phyloP scores from a whole-genome alignment of 2,329 filamentous ascomycete genomes.

The Colletotrichum zoysiae region DNA sequence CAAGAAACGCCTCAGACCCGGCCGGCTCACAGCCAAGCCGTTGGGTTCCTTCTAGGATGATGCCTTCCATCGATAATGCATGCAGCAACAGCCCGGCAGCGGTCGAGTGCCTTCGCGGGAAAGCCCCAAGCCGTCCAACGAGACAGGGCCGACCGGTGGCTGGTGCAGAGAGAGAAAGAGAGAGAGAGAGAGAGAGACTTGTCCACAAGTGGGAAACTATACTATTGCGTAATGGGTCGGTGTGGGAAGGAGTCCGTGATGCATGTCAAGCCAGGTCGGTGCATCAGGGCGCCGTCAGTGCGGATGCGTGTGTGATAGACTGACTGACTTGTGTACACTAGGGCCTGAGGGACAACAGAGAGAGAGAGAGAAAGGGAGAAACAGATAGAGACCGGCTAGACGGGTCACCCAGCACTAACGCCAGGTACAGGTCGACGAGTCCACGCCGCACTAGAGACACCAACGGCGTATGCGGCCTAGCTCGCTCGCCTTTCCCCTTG shows the following conservation, averaged over 20 bases:
- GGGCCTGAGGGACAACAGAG: neutral
- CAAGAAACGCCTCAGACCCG: slow-evolving; percentile 14
- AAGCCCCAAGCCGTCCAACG: slow-evolving; percentile 8
- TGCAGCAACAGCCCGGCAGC: neutral
- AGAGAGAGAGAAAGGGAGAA: too few relatives aligned
- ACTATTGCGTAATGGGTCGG: neutral
- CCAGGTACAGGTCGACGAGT: slow-evolving; percentile 26
- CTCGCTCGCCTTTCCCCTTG: slow-evolving; percentile 22
- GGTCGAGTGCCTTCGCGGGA: neutral
- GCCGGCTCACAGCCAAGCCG: neutral
- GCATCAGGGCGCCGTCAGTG: slow-evolving; percentile 31
- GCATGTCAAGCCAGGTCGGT: slow-evolving; percentile 37
- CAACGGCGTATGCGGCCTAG: slow-evolving; percentile 24
- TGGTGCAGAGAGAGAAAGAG: neutral
- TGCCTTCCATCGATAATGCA: too few relatives aligned
- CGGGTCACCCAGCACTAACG: neutral
- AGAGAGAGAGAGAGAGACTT: neutral
- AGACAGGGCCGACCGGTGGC: slow-evolving; percentile 7
- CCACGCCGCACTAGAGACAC: slow-evolving; percentile 32
- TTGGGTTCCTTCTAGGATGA: neutral
- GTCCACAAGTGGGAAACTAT: neutral
- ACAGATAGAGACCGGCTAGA: neutral
- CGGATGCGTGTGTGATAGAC: slow-evolving; percentile 15
- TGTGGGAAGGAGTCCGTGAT: neutral
- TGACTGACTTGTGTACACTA: neutral